Percentiles rank a stretch among this genome's conserved stretches.
These are phyloP conservation scores for Adenanthera pavonina DNA, from an alignment of 306 rosid genomes.

Conservation along the genomic window DNA sequence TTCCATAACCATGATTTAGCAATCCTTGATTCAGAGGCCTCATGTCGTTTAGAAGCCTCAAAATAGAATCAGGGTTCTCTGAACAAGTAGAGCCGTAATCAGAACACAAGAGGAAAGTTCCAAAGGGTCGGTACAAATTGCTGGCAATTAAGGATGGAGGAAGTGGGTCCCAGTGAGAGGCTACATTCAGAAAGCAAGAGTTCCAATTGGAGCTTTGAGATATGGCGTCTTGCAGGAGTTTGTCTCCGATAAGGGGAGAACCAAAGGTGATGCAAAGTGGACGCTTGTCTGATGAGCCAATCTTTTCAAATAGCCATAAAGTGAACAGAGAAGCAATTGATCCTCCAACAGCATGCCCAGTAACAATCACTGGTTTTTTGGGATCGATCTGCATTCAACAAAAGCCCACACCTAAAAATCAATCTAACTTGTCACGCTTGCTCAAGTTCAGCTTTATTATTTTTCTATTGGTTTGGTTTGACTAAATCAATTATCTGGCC, in stretches of 20 bases:
- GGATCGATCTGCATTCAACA: slow-evolving; percentile 37
- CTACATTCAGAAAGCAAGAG: slow-evolving; percentile 72
- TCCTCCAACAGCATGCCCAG: slow-evolving; percentile 46
- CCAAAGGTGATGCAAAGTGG: slow-evolving; percentile 80
- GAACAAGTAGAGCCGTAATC: slow-evolving; percentile 53
- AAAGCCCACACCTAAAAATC: too few relatives aligned
- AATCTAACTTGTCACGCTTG: too few relatives aligned
- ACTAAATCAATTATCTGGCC: too few relatives aligned
- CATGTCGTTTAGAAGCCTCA: slow-evolving; percentile 23
- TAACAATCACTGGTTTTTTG: slow-evolving; percentile 47
- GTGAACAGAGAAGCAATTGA: slow-evolving; percentile 69
- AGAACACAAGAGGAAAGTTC: slow-evolving; percentile 63
- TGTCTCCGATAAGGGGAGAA: slow-evolving; percentile 69
- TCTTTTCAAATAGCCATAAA: slow-evolving; percentile 49
- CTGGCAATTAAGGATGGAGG: slow-evolving; percentile 35
- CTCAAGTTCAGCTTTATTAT: too few relatives aligned
- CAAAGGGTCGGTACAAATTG: slow-evolving; percentile 55
- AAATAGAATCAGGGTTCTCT: slow-evolving; percentile 42
- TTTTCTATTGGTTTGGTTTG: too few relatives aligned
- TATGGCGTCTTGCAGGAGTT: slow-evolving; percentile 42
- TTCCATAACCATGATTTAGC: slow-evolving; percentile 37
- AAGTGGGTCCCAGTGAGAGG: slow-evolving; percentile 55
- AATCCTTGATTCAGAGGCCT: slow-evolving; percentile 18
- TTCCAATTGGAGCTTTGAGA: slow-evolving; percentile 54
- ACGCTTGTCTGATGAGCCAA: slow-evolving; percentile 41